phyloP scores from a whole-genome alignment of 441 rosid genomes.

The Brassica hybrid region DNA sequence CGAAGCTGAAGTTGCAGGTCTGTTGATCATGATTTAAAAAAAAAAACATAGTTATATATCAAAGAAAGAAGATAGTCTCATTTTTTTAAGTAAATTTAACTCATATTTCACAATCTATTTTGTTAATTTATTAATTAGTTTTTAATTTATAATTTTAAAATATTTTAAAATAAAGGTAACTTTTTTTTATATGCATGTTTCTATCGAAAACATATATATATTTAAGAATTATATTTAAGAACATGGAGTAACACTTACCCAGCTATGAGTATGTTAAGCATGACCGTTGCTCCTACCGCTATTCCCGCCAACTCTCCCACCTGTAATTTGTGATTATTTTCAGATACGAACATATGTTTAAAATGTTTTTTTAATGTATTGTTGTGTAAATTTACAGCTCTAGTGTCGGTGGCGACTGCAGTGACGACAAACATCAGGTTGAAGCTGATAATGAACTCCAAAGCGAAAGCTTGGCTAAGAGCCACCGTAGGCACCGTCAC shows the following conservation, averaged over 20 bases:
- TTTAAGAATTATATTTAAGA: no score
- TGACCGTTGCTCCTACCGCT: constrained; percentile 93
- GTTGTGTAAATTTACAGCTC: constrained; percentile 54
- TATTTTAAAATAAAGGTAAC: no score
- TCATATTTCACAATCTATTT: neutral
- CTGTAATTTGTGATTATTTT: constrained; percentile 44
- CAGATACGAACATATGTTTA: constrained; percentile 13
- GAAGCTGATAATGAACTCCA: constrained; percentile 71
- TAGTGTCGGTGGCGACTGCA: constrained; percentile 78
- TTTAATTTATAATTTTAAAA: no score
- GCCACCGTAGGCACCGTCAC: constrained; percentile 68
- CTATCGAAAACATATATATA: no score
- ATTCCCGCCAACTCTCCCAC: constrained; percentile 94
- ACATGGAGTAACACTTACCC: constrained; percentile 50
- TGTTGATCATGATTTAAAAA: constrained; percentile 37
- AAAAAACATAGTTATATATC: neutral
- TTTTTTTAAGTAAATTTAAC: no score
- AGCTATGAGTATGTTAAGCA: constrained; percentile 88
- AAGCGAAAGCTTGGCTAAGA: constrained; percentile 62
- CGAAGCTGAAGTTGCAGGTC: constrained; percentile 80
- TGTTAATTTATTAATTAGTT: neutral
- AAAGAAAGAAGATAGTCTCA: neutral
- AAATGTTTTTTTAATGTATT: neutral
- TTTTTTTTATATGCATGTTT: no score
- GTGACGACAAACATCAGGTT: constrained; percentile 81